Base-by-base conservation (phyloP, 768 basidiomycete species). In the Termitomyces sp. region DNA sequence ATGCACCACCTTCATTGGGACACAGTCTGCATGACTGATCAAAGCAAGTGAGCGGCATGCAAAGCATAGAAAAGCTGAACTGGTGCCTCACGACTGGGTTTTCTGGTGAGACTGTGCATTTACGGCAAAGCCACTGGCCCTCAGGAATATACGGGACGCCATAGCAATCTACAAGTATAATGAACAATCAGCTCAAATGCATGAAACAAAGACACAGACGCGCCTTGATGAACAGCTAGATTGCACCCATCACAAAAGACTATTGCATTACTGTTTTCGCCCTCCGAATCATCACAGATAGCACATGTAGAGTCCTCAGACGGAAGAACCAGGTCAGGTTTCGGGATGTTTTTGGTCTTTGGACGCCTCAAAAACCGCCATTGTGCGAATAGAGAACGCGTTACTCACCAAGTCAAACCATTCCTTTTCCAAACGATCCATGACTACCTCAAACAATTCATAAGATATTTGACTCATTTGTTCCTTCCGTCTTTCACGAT, bases 221-320 rank as follows among this genome's bases (percentile, higher is more conserved):
- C 60, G 91, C 95, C 95, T 82, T 99, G 97, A 76, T 99, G 97
- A n/a, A 99, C 97, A 10, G 97, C 97, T 30, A 99, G 76, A 72
- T 98, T 98, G 71, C 97, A 99, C 0, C 96, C 97, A 70, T 99
- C 97, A 70, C 97, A 99, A 68, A 99, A 99, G 5, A 99, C 95
- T 66, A 98, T 99, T 7, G 95, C 97, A 71, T 98, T 99, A 59
- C 91, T 94, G 69, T 98, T 97, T 77, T 99, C 97, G 56, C 95
- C 96, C 67, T 99, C 97, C 2, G 94, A 92, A 68, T 99, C 97
- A 68, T 99, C 97, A 68, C 97, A 99, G 46, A 99, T 90, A 5
- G 94, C 90, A 69, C 97, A 99, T 0, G 91, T 93, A 12, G 93
- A 94, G 69, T 99, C 97, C 75, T 99, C 95, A 2, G 89, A 92